Base-by-base conservation (phyloP, 768 basidiomycete species). In the Dentipellis sp. region DNA sequence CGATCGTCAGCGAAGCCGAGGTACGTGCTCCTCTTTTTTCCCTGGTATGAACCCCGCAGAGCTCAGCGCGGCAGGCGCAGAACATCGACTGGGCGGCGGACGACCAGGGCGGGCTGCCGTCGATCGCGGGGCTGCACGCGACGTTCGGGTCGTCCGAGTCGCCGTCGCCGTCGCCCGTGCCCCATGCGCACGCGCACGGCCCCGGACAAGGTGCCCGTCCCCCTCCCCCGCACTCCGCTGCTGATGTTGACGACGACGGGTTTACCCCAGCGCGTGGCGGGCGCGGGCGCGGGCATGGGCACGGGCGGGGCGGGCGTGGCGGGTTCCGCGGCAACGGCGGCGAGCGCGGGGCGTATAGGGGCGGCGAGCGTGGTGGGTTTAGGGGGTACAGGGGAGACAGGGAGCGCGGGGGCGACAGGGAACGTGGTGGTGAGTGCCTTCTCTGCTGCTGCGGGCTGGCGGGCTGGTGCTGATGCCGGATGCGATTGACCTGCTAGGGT, bases 51-150 rank as follows among this genome's bases (percentile, higher is more conserved):
- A n/a, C n/a, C n/a, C 6, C 29, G 29, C 29, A 6, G 29, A 29
- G 6, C 29, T 29, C 29, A 29, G 29, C 6, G 29, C 29, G 29
- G 29, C 29, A 6, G 29, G 58, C 61, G 50, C 69, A 64, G n/a
- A 71, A 80, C 23, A 75, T 92, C 55, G 85, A 92, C 68, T 92
- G 91, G 90, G 87, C 90, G 14, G 83, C 81, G 42, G 88, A 90
- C 55, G 86, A 89, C n/a, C 85, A 86, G 59, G 80, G 75, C 16
- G 88, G 79, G 5, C 78, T 92, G 14, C 90, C 91, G n/a, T 75
- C 87, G 1, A 85, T 93, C 52, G 82, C 82, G 6, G 79, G 78
- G 50, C 75, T 91, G 23, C 88, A 91, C 56, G 85, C 86, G 47
- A 81, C 80, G 60, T 90, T 91, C 64, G 86, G 84, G 6, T 80